A percentile compares a stretch with the other conserved stretches of the same genome.
phyloP scores from a whole-genome alignment of 2,329 filamentous ascomycete genomes.

The Myrmaecium sp. region DNA sequence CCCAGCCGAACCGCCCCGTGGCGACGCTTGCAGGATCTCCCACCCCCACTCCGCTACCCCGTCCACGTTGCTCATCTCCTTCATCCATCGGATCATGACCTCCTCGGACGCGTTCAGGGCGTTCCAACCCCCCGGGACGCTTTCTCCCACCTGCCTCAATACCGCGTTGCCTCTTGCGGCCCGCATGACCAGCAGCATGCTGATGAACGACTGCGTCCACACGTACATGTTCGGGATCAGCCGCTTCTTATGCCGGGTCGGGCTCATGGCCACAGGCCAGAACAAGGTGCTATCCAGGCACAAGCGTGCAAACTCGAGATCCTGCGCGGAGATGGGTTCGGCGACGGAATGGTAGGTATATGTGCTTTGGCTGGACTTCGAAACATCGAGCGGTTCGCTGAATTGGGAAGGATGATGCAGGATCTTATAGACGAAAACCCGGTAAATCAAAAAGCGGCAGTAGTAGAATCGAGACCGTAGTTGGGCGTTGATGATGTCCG shows the following conservation, averaged over 20 bases:
- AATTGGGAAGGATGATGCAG: constrained; percentile 25
- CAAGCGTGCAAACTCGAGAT: constrained; percentile 36
- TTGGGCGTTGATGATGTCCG: constrained; percentile 5
- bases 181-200: constrained; percentile 24
- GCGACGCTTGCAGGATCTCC: background rate
- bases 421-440: constrained; percentile 6
- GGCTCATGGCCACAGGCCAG: constrained; percentile 43
- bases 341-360: too few species aligned
- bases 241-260: constrained; percentile 39
- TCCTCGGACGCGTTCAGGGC: background rate
- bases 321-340: constrained; percentile 35
- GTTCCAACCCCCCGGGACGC: background rate
- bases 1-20: too few species aligned
- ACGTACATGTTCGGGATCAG: constrained; percentile 42
- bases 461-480: constrained; percentile 8
- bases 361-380: too few species aligned
- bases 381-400: background rate
- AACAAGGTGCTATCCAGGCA: constrained; percentile 40
- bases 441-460: constrained; percentile 6
- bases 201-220: constrained; percentile 45
- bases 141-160: background rate
- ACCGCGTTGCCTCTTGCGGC: background rate
- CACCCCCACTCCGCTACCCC: background rate
- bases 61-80: background rate
- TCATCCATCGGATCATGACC: background rate